Evolutionary conservation across 78 protist species (phyloP).

Genomic region (Dictyostelium purpureum): DNA sequence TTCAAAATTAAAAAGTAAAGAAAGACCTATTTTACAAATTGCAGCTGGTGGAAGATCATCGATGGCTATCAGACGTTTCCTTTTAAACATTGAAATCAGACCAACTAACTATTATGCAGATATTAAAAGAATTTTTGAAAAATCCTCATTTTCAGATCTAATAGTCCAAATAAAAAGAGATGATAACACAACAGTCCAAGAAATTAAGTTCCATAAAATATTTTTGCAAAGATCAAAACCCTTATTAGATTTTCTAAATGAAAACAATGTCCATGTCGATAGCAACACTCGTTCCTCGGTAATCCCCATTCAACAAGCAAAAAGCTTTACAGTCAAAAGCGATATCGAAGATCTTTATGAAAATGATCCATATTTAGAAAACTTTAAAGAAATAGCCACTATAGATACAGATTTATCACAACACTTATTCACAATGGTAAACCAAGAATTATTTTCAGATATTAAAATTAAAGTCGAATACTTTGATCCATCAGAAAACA

Average conservation of each 20-base stretch:
- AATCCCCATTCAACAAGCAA: too few species aligned
- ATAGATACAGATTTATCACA: background rate
- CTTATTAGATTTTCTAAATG: background rate
- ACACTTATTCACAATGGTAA: slow-evolving; percentile 22
- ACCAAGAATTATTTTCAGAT: slow-evolving; percentile 17
- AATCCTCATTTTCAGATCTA: background rate
- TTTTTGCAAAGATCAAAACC: background rate
- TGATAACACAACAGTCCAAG: background rate
- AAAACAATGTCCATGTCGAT: too few species aligned
- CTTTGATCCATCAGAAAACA: background rate
- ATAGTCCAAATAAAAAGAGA: background rate
- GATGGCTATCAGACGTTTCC: slow-evolving; percentile 19
- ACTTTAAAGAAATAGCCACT: too few species aligned
- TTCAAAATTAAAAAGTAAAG: too few species aligned
- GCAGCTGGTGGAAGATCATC: slow-evolving; percentile 66
- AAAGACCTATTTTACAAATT: background rate
- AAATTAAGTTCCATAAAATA: background rate
- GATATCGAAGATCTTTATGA: too few species aligned
- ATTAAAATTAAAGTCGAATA: slow-evolving; percentile 14
- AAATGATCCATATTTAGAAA: too few species aligned
- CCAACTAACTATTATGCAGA: slow-evolving; percentile 4
- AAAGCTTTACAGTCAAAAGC: too few species aligned
- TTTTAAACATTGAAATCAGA: slow-evolving; percentile 4
- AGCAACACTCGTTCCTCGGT: too few species aligned
- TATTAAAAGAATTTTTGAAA: background rate